A percentile compares a stretch with the other conserved stretches of the same genome.
Evolutionary conservation across 2,329 filamentous ascomycete species (phyloP).

Genomic region (Bertia moriformis): DNA sequence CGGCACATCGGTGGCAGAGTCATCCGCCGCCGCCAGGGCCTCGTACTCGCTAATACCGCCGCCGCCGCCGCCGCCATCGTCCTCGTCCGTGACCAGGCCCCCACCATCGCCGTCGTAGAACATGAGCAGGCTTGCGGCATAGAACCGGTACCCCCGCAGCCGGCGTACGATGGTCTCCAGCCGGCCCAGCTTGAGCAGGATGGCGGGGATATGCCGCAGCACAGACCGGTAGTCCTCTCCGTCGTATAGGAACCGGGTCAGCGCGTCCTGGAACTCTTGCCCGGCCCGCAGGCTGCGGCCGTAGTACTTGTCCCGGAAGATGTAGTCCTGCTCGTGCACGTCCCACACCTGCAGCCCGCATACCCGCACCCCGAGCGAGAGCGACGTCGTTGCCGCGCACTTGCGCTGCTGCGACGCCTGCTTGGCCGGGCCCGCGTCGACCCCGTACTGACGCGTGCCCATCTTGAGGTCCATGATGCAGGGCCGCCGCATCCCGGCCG

Average conservation of each 20-base stretch:
- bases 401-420: slow-evolving; percentile 85
- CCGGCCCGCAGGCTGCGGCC: slow-evolving; percentile 79
- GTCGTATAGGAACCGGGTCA: slow-evolving; percentile 83
- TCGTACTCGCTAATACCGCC: too few relatives aligned
- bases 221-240: slow-evolving; percentile 70
- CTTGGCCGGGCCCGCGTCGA: slow-evolving; percentile 84
- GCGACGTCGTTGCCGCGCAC: slow-evolving; percentile 81
- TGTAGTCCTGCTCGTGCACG: slow-evolving; percentile 63
- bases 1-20: slow-evolving; percentile 41
- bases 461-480: slow-evolving; percentile 98
- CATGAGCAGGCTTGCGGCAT: slow-evolving; percentile 86
- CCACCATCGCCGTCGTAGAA: slow-evolving; percentile 96
- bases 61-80: too few relatives aligned
- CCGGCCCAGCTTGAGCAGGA: slow-evolving; percentile 69
- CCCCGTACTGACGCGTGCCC: slow-evolving; percentile 92
- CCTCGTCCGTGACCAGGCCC: too few relatives aligned
- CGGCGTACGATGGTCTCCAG: slow-evolving; percentile 71
- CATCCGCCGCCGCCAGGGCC: slow-evolving; percentile 34
- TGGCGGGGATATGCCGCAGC: slow-evolving; percentile 70
- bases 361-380: slow-evolving; percentile 77
- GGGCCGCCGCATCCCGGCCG: slow-evolving; percentile 86
- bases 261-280: slow-evolving; percentile 71
- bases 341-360: slow-evolving; percentile 98
- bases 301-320: slow-evolving; percentile 98
- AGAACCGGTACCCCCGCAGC: slow-evolving; percentile 79